Conservation (phyloP, 345 rosid genomes). For the Citrus sinensis region DVS_A1.0 CM039164.1:1304001-1304500, state of each 20-base stretch:
- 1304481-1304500: conserved; percentile 68
- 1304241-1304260: background rate
- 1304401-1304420: background rate
- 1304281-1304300: background rate
- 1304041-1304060: background rate
- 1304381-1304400: background rate
- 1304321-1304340: background rate
- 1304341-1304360: background rate
- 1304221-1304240: background rate
- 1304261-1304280: background rate
- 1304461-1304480: conserved; percentile 85
- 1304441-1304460: conserved; percentile 90
- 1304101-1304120: background rate
- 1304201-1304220: background rate
- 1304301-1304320: background rate
- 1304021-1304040: background rate
- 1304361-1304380: background rate
- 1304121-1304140: background rate
- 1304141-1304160: background rate
- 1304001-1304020: background rate
- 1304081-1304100: background rate
- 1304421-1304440: conserved; percentile 62
- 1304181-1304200: background rate
- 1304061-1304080: background rate
- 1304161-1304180: background rate